phyloP scores from a whole-genome alignment of 306 rosid genomes.

The Prunus davidiana region DNA sequence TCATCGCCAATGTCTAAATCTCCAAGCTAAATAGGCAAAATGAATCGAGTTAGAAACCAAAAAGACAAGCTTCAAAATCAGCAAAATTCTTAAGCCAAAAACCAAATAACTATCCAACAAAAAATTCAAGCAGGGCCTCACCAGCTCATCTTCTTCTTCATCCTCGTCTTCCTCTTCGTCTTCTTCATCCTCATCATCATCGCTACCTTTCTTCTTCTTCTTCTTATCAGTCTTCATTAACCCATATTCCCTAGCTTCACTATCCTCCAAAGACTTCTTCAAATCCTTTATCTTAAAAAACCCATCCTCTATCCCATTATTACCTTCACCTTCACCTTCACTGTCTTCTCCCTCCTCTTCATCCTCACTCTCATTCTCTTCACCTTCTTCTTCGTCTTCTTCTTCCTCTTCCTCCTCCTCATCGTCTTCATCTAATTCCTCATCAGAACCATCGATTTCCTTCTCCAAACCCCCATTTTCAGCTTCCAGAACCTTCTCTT shows the following conservation, averaged over 20 bases:
- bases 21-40: conserved; percentile 44
- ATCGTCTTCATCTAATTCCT: conserved; percentile 30
- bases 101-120: background rate
- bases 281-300: conserved; percentile 72
- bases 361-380: conserved; percentile 12
- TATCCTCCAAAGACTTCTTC: conserved; percentile 57
- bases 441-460: conserved; percentile 46
- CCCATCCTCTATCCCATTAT: conserved; percentile 57
- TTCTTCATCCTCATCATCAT: conserved; percentile 3
- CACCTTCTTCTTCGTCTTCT: conserved; percentile 1
- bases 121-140: conserved; percentile 5
- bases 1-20: conserved; percentile 44
- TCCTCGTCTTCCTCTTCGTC: conserved; percentile 35
- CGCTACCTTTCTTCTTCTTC: background rate
- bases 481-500: conserved; percentile 25
- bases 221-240: conserved; percentile 24
- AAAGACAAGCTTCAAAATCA: background rate
- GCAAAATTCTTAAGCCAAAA: background rate
- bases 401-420: conserved; percentile 15
- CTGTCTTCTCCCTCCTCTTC: conserved; percentile 20
- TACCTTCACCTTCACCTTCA: conserved; percentile 1
- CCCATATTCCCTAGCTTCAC: conserved; percentile 61
- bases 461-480: conserved; percentile 4
- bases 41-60: conserved; percentile 5
- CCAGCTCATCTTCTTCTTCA: conserved; percentile 55